Evolutionary conservation across 1,284 basidiomycete genomes (phyloP), one percentile per base, ranked within the genome.

Genomic region (Phylloboletellus chloephorus): DNA sequence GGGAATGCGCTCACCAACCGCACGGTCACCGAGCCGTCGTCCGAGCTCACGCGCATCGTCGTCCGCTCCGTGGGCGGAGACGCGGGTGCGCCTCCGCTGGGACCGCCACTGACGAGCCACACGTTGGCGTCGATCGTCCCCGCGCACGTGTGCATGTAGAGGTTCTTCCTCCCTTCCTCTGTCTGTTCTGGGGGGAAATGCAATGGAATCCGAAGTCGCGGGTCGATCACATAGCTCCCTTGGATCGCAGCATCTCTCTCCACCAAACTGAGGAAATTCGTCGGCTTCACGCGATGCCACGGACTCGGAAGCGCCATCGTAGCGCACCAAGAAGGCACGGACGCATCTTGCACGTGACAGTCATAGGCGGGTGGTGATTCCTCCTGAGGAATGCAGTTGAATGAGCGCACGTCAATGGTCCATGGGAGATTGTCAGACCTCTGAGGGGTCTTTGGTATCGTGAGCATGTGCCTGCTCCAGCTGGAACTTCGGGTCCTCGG

Each of bases 81-180:
- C 8, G 29, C n/a, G 11, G 15, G 25, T 10, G 23, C 20, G 15
- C 9, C 28, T 21, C 29, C 17, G 7, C 36, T 23, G 10, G 12
- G 37, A 10, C 47, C 41, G n/a, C n/a, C n/a, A n/a, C n/a, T n/a
- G n/a, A 39, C 56, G 52, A 23, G 63, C 51, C 26, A 70, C 50
- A 45, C 60, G 54, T 65, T 57, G 2, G 65, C 63, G 34, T 69
- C 60, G 29, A 69, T 66, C 2, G 64, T 65, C 2, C 68, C 68
- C 40, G 67, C 65, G 44, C 68, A 65, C 11, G 65, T 66, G 33
- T 65, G 64, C 28, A 69, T 45, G 8, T 52, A 39, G 10, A 70
- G 50, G 42, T 70, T 69, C 44, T 65, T 50, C 33, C 45, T 43
- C 9, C 42, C 41, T 13, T 10, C 35, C 17, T 35, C 35, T 31